Base-by-base conservation (phyloP, 495 filamentous ascomycete genomes). In the Aspergillus avenaceus region DNA sequence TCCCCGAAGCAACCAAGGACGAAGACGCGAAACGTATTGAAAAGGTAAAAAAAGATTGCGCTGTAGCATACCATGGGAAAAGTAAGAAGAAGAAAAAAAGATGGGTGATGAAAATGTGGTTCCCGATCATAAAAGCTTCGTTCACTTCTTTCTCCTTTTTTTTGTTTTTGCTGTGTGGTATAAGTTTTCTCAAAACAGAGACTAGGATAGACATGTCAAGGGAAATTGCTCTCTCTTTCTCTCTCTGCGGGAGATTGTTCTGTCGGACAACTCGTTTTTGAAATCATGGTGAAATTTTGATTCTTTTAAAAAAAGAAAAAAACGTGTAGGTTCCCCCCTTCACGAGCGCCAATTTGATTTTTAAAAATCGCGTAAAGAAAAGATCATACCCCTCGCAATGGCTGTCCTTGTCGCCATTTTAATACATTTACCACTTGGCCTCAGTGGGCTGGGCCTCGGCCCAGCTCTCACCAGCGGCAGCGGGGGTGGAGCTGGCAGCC, bases 401-500 rank as follows among this genome's bases (percentile, higher is more conserved):
- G 54, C 64, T 64, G 60, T 64, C 69, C 59, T 58, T 34, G 52
- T 65, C 50, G 53, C 61, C 42, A 53, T 29, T 24, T 59, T 45
- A 29, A 59, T 52, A 45, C 44, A 63, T 75, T 75, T 90, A 90
- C 87, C 87, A 91, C 69, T 77, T 73, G 63, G 60, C 67, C 64
- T 81, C 81, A 61, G 67, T 56, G 60, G 67, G 56, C 59, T 71
- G 66, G 46, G 82, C 70, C 65, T 84, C 79, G 58, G 81, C 81
- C 87, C 88, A 91, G 50, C 76, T 73, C 59, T 90, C 85, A 63
- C 76, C 82, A 52, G 74, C 63, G 34, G 69, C 80, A 49, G 77
- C 64, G 36, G 81, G 69, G 45, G 70, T 67, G 46, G 73, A 68
- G 73, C 79, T 72, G 78, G 82, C 82, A 63, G 84, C 83, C 85